Percentiles rank a stretch among this genome's conserved stretches.
Conservation (phyloP, 331 rosid genomes). For the Prunus yedoensis region DNA sequence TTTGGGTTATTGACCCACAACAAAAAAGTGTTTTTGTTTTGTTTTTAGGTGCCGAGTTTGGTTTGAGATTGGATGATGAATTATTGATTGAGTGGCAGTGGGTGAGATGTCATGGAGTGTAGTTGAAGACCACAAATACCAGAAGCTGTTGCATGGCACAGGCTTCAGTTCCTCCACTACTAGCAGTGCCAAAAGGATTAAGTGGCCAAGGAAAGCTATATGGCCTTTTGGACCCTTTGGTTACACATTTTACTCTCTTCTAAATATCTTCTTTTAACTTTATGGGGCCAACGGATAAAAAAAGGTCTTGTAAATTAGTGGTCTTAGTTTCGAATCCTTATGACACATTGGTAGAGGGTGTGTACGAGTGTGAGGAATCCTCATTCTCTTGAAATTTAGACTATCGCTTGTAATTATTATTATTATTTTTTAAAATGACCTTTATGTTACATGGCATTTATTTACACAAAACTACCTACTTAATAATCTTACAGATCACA, state of each 20-base stretch:
- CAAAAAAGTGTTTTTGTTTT: too few relatives aligned
- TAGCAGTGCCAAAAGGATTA: slow-evolving; percentile 4
- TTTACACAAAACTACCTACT: neutral
- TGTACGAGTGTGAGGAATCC: too few relatives aligned
- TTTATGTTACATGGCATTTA: neutral
- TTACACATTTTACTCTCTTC: too few relatives aligned
- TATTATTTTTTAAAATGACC: too few relatives aligned
- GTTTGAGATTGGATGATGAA: slow-evolving; percentile 5
- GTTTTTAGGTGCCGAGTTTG: too few relatives aligned
- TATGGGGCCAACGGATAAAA: too few relatives aligned
- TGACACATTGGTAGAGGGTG: too few relatives aligned
- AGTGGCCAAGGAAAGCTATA: neutral
- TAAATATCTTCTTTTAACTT: too few relatives aligned
- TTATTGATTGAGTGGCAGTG: neutral
- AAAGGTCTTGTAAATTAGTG: too few relatives aligned
- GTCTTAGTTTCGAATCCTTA: too few relatives aligned
- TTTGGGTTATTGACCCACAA: too few relatives aligned
- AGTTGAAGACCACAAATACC: slow-evolving; percentile 20
- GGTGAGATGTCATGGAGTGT: slow-evolving; percentile 36
- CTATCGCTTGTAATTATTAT: too few relatives aligned
- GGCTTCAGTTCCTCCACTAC: slow-evolving; percentile 18
- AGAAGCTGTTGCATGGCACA: slow-evolving; percentile 26
- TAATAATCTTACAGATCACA: slow-evolving; percentile 10
- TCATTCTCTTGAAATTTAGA: rapidly evolving
- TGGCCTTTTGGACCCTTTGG: neutral